phyloP scores from a whole-genome alignment of 179 eudicot genomes.

The Drosera spatulata region DNA sequence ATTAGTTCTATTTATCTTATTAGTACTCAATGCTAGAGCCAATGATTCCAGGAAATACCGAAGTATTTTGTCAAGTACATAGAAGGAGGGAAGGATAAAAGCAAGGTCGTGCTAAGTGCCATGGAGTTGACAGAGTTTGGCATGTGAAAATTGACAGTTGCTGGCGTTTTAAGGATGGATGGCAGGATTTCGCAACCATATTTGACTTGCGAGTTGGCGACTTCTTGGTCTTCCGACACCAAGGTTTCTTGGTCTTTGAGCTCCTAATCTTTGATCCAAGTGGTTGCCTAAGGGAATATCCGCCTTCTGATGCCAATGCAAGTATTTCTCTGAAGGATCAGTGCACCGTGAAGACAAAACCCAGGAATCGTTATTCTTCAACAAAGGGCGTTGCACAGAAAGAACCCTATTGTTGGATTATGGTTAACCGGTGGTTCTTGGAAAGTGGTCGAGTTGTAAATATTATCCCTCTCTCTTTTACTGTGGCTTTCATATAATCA shows the following conservation, averaged over 20 bases:
- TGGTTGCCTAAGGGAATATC: not conserved
- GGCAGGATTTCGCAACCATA: not conserved
- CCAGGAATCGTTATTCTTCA: too few relatives aligned
- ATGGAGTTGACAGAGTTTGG: not conserved
- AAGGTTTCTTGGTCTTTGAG: not conserved
- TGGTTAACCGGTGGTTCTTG: not conserved
- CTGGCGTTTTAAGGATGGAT: not conserved
- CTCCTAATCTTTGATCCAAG: not conserved
- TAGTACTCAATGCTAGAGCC: too few relatives aligned
- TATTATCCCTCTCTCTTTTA: too few relatives aligned
- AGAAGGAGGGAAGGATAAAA: not conserved
- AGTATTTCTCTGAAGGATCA: not conserved
- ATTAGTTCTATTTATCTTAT: too few relatives aligned
- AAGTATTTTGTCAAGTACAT: not conserved
- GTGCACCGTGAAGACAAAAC: not conserved
- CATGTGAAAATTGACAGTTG: not conserved
- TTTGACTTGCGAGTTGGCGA: not conserved
- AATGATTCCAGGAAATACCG: not conserved
- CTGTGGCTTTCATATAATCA: too few relatives aligned
- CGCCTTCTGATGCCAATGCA: not conserved
- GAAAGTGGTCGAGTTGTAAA: not conserved
- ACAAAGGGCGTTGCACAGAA: not conserved
- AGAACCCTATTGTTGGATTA: not conserved
- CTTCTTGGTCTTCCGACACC: not conserved
- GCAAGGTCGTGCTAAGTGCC: not conserved